Percentiles rank a stretch among this genome's conserved stretches.
Conservation (phyloP, 805 yeast genomes). For the Ogataea corticis region DNA sequence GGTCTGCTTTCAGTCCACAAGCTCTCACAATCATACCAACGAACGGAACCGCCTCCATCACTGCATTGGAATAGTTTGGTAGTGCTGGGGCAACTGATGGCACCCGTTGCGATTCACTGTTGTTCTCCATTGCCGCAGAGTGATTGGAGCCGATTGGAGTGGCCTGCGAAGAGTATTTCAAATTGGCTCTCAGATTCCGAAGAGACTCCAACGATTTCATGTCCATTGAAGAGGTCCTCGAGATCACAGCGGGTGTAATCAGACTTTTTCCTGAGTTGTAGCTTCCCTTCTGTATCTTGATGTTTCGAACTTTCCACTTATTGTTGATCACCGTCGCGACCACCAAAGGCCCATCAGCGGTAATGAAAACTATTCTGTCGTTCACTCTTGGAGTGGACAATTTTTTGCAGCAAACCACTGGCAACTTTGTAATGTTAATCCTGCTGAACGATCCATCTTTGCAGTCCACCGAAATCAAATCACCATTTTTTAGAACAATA, state of each 20-base stretch:
- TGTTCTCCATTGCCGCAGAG: background rate
- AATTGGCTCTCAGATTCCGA: slow-evolving; percentile 13
- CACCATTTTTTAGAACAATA: slow-evolving; percentile 53
- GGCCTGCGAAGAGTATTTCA: slow-evolving; percentile 14
- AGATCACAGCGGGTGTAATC: slow-evolving; percentile 40
- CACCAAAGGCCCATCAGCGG: slow-evolving; percentile 50
- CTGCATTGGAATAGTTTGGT: slow-evolving; percentile 22
- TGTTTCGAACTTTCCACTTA: slow-evolving; percentile 59
- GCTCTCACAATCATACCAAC: slow-evolving; percentile 75
- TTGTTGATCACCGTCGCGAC: slow-evolving; percentile 68
- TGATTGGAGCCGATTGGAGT: slow-evolving; percentile 8
- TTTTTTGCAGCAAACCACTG: slow-evolving; percentile 53
- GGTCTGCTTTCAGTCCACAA: slow-evolving; percentile 54
- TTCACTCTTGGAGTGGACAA: slow-evolving; percentile 71
- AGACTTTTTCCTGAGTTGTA: slow-evolving; percentile 45
- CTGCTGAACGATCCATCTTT: slow-evolving; percentile 44
- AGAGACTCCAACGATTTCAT: slow-evolving; percentile 19
- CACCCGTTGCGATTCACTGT: background rate
- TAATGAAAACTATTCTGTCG: slow-evolving; percentile 64
- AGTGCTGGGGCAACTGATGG: slow-evolving; percentile 1
- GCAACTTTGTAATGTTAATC: slow-evolving; percentile 32
- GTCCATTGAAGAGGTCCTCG: slow-evolving; percentile 27
- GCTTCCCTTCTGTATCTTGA: slow-evolving; percentile 46
- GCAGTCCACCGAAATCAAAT: slow-evolving; percentile 49
- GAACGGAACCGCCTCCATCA: slow-evolving; percentile 60